Conservation (phyloP, 2,329 filamentous ascomycete species). For the Ambrosiella beaveri region DNA sequence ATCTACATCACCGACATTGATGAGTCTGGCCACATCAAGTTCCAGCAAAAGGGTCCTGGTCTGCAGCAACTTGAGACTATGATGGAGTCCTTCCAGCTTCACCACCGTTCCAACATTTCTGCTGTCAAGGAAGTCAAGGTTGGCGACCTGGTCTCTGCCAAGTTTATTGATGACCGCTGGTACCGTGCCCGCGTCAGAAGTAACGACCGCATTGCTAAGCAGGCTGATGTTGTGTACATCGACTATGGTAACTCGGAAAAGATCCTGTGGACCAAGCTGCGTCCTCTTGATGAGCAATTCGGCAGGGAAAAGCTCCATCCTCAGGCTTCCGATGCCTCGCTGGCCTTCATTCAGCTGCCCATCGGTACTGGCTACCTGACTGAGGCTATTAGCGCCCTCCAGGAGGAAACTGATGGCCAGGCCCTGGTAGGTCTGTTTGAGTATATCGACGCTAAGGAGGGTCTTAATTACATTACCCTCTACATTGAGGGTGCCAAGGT, state of each 20-base stretch:
- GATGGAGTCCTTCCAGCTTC: slow-evolving; percentile 80
- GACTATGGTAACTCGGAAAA: slow-evolving; percentile 94
- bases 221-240: slow-evolving; percentile 80
- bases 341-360: slow-evolving; percentile 82
- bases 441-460: slow-evolving; percentile 60
- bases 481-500: slow-evolving; percentile 57
- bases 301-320: slow-evolving; percentile 62
- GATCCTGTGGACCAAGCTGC: slow-evolving; percentile 67
- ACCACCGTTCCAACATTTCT: slow-evolving; percentile 74
- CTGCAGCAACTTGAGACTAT: slow-evolving; percentile 71
- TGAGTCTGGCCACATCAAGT: slow-evolving; percentile 62
- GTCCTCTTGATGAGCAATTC: slow-evolving; percentile 68
- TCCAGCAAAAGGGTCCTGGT: slow-evolving; percentile 77
- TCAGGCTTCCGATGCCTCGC: slow-evolving; percentile 71
- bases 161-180: slow-evolving; percentile 86
- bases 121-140: slow-evolving; percentile 69
- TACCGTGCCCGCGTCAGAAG: slow-evolving; percentile 82
- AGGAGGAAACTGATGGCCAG: slow-evolving; percentile 55
- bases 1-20: slow-evolving; percentile 86
- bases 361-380: slow-evolving; percentile 63
- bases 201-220: slow-evolving; percentile 80
- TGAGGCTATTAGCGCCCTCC: slow-evolving; percentile 62
- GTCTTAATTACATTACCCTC: slow-evolving; percentile 69
- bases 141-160: slow-evolving; percentile 78
- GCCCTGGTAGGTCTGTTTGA: slow-evolving; percentile 85